Evolutionary conservation across 164 flowering plant species (phyloP).

Genomic region (Tetracentron sinense): DNA sequence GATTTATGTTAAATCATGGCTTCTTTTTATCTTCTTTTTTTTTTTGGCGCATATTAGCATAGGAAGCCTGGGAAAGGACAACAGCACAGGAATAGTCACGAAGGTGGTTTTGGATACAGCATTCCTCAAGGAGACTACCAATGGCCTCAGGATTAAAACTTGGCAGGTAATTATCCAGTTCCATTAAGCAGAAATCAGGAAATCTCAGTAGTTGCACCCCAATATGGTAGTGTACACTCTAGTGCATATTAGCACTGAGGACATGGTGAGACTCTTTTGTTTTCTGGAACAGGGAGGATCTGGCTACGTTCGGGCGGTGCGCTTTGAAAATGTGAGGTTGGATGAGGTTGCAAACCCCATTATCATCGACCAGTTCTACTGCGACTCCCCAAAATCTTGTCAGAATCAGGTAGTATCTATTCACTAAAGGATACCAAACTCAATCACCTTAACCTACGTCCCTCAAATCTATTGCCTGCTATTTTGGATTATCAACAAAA

Average conservation of each 20-base stretch:
- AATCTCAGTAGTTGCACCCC: too few relatives aligned
- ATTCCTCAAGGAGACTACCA: slow-evolving; percentile 55
- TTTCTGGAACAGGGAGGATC: slow-evolving; percentile 70
- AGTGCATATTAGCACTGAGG: too few relatives aligned
- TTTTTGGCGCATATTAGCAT: slow-evolving; percentile 43
- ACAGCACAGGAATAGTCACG: slow-evolving; percentile 62
- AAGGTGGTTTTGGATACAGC: slow-evolving; percentile 73
- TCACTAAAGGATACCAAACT: background rate
- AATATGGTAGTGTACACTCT: too few relatives aligned
- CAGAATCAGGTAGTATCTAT: slow-evolving; percentile 55
- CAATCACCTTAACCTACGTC: too few relatives aligned
- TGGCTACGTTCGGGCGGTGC: slow-evolving; percentile 67
- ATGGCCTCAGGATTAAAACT: slow-evolving; percentile 92
- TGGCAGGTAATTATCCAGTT: slow-evolving; percentile 69
- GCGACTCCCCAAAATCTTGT: slow-evolving; percentile 77
- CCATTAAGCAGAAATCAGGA: background rate
- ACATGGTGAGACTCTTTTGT: background rate
- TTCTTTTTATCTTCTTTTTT: background rate
- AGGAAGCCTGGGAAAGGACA: slow-evolving; percentile 95
- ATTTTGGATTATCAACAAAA: too few relatives aligned
- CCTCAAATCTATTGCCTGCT: too few relatives aligned
- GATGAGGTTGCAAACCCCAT: slow-evolving; percentile 81
- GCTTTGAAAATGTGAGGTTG: slow-evolving; percentile 75
- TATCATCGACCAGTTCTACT: slow-evolving; percentile 93
- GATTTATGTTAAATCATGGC: too few relatives aligned